phyloP scores from a whole-genome alignment of 306 rosid genomes.

The Elaeagnus macrophylla region DNA sequence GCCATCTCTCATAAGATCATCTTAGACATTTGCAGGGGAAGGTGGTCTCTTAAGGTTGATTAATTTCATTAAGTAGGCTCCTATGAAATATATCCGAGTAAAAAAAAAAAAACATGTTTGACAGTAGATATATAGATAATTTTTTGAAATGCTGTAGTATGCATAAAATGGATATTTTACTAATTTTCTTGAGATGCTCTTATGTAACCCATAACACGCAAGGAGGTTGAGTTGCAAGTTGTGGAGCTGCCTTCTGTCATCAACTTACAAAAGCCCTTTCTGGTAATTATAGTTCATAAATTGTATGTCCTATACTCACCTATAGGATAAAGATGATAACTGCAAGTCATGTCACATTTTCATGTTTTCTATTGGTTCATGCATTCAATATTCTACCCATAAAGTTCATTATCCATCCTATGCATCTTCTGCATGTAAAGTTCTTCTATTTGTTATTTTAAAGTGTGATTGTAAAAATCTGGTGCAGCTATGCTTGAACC shows the following conservation, averaged over 20 bases:
- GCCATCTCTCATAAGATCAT: too few relatives aligned
- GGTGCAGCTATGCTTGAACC: conserved; percentile 63
- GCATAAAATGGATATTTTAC: conserved; percentile 12
- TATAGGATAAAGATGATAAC: conserved; percentile 9
- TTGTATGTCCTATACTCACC: conserved; percentile 8
- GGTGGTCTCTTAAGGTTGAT: too few relatives aligned
- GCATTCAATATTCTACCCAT: conserved; percentile 8
- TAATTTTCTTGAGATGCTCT: conserved; percentile 24
- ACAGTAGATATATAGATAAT: background rate
- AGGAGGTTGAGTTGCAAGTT: conserved; percentile 77
- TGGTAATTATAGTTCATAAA: conserved; percentile 35
- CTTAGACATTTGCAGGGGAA: too few relatives aligned
- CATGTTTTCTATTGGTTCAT: too few relatives aligned
- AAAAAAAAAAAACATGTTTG: background rate
- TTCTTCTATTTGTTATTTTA: conserved; percentile 12
- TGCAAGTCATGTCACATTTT: background rate
- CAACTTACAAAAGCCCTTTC: conserved; percentile 70
- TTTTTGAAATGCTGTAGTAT: background rate
- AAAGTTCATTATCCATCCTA: conserved; percentile 11
- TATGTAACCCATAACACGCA: conserved; percentile 70
- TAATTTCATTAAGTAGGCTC: too few relatives aligned
- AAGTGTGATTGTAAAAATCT: conserved; percentile 27
- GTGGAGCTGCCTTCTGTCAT: conserved; percentile 59
- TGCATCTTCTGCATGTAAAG: conserved; percentile 14
- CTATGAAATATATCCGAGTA: background rate